Percentiles rank a stretch among this genome's conserved stretches.
Evolutionary conservation across 2,329 filamentous ascomycete species (phyloP).

Genomic region (Hypocreales sp.): DNA sequence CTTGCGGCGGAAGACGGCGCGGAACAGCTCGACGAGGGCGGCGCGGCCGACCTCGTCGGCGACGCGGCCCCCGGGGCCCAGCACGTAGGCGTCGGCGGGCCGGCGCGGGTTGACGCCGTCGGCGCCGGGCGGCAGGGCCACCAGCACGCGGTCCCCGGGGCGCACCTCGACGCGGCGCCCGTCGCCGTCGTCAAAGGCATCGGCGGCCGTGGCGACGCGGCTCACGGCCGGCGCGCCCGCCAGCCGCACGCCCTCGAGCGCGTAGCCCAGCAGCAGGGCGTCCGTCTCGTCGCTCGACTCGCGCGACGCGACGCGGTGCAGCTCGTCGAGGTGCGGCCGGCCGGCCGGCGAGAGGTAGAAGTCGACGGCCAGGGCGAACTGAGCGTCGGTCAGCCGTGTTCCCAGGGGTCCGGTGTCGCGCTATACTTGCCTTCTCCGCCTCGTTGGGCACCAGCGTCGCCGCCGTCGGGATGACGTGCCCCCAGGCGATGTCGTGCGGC

Average conservation of each 20-base stretch:
- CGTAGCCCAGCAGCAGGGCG: slow-evolving; percentile 50
- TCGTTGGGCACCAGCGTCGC: slow-evolving; percentile 56
- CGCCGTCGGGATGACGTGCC: slow-evolving; percentile 52
- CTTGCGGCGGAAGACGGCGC: slow-evolving; percentile 44
- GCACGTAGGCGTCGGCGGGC: slow-evolving; percentile 47
- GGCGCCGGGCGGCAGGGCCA: slow-evolving; percentile 42
- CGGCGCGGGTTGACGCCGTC: slow-evolving; percentile 46
- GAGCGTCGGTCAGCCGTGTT: neutral
- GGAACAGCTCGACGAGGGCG: slow-evolving; percentile 52
- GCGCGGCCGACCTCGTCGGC: slow-evolving; percentile 44
- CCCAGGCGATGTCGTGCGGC: slow-evolving; percentile 52
- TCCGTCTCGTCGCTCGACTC: slow-evolving; percentile 42
- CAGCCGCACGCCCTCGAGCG: slow-evolving; percentile 56
- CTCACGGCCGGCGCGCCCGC: slow-evolving; percentile 46
- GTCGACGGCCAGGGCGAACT: slow-evolving; percentile 60
- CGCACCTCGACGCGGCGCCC: slow-evolving; percentile 33
- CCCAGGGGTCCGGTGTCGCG: too few species aligned
- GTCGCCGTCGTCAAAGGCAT: slow-evolving; percentile 35
- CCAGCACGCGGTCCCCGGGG: slow-evolving; percentile 43
- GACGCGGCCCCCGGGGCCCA: slow-evolving; percentile 45
- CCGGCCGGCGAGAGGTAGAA: slow-evolving; percentile 50
- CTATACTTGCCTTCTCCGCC: too few species aligned
- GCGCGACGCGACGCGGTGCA: slow-evolving; percentile 42
- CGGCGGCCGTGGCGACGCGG: slow-evolving; percentile 32
- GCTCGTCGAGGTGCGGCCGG: slow-evolving; percentile 37